phyloP scores from a whole-genome alignment of 2,329 filamentous ascomycete genomes.

The Fusarium verticillioides region DNA sequence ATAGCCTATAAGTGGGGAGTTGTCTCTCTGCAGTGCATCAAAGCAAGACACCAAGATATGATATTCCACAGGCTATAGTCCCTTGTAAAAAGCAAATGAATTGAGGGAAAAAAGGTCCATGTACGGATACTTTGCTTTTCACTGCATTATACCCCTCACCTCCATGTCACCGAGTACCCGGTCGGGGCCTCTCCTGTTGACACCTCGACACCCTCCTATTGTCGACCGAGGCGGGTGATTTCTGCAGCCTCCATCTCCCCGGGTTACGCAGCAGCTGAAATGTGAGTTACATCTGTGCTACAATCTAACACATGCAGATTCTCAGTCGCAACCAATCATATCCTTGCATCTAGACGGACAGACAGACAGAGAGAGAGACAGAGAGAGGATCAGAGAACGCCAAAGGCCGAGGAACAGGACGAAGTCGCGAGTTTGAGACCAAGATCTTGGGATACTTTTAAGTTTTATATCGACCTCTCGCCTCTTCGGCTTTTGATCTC shows the following conservation, averaged over 20 bases:
- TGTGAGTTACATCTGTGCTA: background rate
- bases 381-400: background rate
- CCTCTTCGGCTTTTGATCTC: conserved; percentile 1
- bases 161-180: conserved; percentile 32
- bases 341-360: background rate
- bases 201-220: background rate
- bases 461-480: background rate
- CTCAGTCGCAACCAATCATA: background rate
- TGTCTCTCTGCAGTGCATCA: background rate
- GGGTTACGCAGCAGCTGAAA: conserved; percentile 14
- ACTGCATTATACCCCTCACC: conserved; percentile 10
- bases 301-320: background rate
- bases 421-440: conserved; percentile 10
- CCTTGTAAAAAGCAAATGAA: background rate
- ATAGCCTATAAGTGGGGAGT: background rate
- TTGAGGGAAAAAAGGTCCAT: background rate
- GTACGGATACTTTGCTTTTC: background rate
- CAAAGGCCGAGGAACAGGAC: conserved; percentile 16
- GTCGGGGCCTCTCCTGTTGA: conserved; percentile 5
- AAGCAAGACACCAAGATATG: background rate
- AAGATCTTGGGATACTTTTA: background rate
- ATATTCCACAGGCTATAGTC: background rate
- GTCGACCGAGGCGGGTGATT: conserved; percentile 30
- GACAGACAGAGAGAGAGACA: too few species aligned
- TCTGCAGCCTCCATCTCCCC: conserved; percentile 35